Evolutionary conservation across 179 eudicot genomes (phyloP), one percentile per base, ranked within the genome.

Genomic region (Camellia oleifera): DNA sequence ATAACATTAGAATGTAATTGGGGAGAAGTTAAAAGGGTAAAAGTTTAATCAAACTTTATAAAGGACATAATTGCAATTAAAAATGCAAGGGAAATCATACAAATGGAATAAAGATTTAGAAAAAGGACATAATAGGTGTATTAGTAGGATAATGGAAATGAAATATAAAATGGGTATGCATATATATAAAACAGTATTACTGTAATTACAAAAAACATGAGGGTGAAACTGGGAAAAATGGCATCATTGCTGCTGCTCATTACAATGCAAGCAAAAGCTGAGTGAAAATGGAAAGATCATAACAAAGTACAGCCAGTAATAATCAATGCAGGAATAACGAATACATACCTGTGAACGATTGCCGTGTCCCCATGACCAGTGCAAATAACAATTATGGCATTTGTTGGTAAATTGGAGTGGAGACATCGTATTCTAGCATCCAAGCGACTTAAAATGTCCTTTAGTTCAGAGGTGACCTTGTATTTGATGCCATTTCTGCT

Each of bases 301-400:
- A 20, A 14, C n/a, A 64, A 32, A 23, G 46, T 15, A 44, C 48
- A n/a, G 18, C 56, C 23, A 60, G 13, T 23, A 50, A 50, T 76
- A 50, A 76, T 45, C 77, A 45, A 14, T 44, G 7, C 3, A 45
- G n/a, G 69, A 56, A 54, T n/a, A 40, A 74, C 71, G 14, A 20
- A 63, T 20, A 61, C 23, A 60, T 85, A 92, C 98, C 94, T 91
- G 45, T 89, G 90, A 79, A 92, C 88, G 15, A 85, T 78, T 78
- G 95, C 93, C 77, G 95, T 92, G 84, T 94, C 93, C 78, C 98
- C 98, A 80, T 94, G 98, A 74, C 98, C 98, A 7, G 95, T 88
- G 82, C 86, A 94, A 50, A 94, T 85, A 44, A 94, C 87, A 45
- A 94, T 88, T 97, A 94, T 89, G 54, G 91, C 73, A 83, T 94